Base-by-base conservation (phyloP, 805 yeast genomes). In the Pichia insulana region DNA sequence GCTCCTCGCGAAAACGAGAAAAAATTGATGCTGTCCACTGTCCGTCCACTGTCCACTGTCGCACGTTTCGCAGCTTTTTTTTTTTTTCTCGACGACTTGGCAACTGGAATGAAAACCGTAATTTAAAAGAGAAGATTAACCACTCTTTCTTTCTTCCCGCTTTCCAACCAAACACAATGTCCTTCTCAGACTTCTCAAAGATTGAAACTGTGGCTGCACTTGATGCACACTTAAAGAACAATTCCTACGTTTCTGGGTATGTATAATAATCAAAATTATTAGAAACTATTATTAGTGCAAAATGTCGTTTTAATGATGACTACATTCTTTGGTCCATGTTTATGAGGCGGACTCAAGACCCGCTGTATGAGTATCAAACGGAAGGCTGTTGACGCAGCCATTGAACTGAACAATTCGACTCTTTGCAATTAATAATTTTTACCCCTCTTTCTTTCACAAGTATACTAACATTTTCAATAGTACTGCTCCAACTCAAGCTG, bases 281-380 rank as follows among this genome's bases (percentile, higher is more conserved):
- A n/a, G n/a, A 22, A 22, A 6, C 25, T 22, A 22, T 22, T 22
- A 8, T 22, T 22, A 8, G 7, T 22, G 7, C 25, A 6, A 8
- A 8, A n/a, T n/a, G 25, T 36, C 40, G 30, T 32, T 28, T 34
- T 50, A 42, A 74, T 80, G 86, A 80, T 83, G 88, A 83, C 69
- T 70, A 61, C 63, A 73, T 59, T 60, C 65, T 62, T 81, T 84
- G 94, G 94, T 84, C 94, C 94, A 89, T 84, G 94, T 85, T 85
- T 82, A 82, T 78, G 95, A 86, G 84, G 88, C 80, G 94, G 86
- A 71, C 69, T 80, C 76, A 83, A 83, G 90, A 82, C 94, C 95
- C 89, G 81, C 84, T 80, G 79, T 58, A 80, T 86, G 95, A 85
- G 89, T 83, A 85, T 78, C 79, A 81, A 68, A 53, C 47, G 49